Evolutionary conservation across 2,329 filamentous ascomycete genomes (phyloP).

Genomic region (Pleoardoris graminearum): DNA sequence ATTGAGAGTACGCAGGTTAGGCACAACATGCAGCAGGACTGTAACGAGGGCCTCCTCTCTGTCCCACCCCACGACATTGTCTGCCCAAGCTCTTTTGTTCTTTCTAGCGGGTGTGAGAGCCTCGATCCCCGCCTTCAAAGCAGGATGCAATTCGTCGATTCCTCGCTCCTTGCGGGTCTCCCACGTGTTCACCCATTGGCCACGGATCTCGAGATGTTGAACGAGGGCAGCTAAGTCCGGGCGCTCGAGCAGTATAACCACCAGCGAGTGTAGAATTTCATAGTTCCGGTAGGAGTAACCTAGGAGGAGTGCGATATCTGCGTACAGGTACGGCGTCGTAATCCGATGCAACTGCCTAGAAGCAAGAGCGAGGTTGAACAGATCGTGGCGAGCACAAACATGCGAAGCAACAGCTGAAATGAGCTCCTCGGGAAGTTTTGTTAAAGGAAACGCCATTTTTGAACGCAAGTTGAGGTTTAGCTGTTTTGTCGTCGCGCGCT

Average conservation of each 20-base stretch:
- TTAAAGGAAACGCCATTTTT: neutral
- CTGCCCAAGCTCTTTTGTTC: neutral
- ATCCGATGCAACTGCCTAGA: constrained; percentile 9
- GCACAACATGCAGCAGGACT: neutral
- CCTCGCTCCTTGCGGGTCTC: neutral
- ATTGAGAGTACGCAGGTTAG: neutral
- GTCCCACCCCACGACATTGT: neutral
- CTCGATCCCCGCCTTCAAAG: neutral
- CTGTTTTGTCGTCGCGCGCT: too few relatives aligned
- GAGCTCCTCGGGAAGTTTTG: constrained; percentile 7
- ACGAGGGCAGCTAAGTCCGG: neutral
- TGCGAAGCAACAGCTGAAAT: neutral
- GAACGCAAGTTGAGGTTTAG: too few relatives aligned
- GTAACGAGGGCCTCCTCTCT: neutral
- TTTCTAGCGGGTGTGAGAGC: neutral
- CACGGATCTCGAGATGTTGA: constrained; percentile 5
- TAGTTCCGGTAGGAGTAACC: neutral
- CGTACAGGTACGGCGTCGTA: constrained; percentile 1
- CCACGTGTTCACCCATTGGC: neutral
- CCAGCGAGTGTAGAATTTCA: neutral
- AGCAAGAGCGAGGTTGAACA: neutral
- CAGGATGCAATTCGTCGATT: neutral
- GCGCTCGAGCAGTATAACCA: neutral
- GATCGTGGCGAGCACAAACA: neutral
- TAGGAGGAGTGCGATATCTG: neutral